Conservation (phyloP, 2,329 filamentous ascomycete genomes). For the Xenosphaeropsis pyriputrescens region DNA sequence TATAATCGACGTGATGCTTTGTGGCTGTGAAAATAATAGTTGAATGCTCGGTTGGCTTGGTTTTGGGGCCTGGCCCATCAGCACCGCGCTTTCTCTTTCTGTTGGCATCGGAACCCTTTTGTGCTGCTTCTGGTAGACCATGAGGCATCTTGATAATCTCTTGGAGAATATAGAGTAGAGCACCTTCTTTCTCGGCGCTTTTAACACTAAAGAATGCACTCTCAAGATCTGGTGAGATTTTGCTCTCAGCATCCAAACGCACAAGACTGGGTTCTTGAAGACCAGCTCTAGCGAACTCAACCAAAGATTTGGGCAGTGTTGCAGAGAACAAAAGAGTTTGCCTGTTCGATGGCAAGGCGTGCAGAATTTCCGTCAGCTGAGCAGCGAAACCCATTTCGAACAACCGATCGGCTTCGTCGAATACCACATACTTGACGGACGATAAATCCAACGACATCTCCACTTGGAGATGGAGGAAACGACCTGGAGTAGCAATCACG, state of each 20-base stretch:
- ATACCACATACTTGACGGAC: slow-evolving; percentile 86
- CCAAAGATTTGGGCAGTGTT: slow-evolving; percentile 81
- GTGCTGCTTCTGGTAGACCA: slow-evolving; percentile 41
- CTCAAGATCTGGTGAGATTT: slow-evolving; percentile 90
- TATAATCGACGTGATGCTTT: slow-evolving; percentile 94
- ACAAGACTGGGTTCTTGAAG: slow-evolving; percentile 85
- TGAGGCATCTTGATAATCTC: slow-evolving; percentile 87
- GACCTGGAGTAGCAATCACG: slow-evolving; percentile 89
- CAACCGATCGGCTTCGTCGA: slow-evolving; percentile 90
- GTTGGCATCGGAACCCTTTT: slow-evolving; percentile 14
- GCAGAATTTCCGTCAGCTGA: slow-evolving; percentile 83
- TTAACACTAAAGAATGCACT: slow-evolving; percentile 93
- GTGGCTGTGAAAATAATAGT: slow-evolving; percentile 93
- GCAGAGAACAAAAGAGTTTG: slow-evolving; percentile 94
- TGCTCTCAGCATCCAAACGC: slow-evolving; percentile 83
- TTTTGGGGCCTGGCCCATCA: slow-evolving; percentile 35
- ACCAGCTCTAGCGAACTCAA: slow-evolving; percentile 90
- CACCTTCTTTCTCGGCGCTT: slow-evolving; percentile 84
- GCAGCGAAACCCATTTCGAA: slow-evolving; percentile 98
- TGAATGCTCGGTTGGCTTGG: slow-evolving; percentile 74
- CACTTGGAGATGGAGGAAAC: slow-evolving; percentile 91
- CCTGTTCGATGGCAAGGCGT: slow-evolving; percentile 68
- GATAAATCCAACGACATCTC: slow-evolving; percentile 91
- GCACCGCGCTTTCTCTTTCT: slow-evolving; percentile 62
- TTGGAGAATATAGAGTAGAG: slow-evolving; percentile 74